Percentiles rank a stretch among this genome's conserved stretches.
phyloP scores from a whole-genome alignment of 192 early-diverging fungal genomes.

The Coemansia sp. region DNA sequence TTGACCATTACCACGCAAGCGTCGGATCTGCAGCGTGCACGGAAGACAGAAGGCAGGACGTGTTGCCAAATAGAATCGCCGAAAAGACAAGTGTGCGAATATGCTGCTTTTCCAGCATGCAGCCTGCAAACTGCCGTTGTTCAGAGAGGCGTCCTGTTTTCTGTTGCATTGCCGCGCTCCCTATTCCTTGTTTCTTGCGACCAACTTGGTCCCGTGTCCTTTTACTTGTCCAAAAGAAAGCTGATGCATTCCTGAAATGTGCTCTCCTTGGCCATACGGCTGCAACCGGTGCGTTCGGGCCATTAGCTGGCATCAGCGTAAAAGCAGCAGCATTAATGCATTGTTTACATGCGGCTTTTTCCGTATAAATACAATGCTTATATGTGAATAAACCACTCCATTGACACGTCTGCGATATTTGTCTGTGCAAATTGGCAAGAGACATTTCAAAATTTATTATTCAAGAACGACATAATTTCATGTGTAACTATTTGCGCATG shows the following conservation, averaged over 20 bases:
- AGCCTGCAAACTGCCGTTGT: conserved; percentile 5
- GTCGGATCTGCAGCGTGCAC: not conserved
- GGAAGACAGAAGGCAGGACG: not conserved
- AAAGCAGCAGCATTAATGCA: conserved; percentile 3
- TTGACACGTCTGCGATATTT: not conserved
- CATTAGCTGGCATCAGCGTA: not conserved
- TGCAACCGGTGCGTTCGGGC: not conserved
- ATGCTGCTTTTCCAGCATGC: conserved; percentile 8
- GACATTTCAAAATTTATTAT: not conserved
- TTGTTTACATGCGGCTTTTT: not conserved
- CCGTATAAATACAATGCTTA: not conserved
- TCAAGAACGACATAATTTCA: not conserved
- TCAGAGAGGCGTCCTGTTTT: conserved; percentile 2
- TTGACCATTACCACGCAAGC: conserved; percentile 4
- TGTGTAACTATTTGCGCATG: conserved; percentile 1
- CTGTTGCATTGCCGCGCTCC: not conserved
- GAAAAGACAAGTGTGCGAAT: conserved; percentile 20
- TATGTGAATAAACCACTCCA: not conserved
- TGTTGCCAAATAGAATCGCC: conserved; percentile 12
- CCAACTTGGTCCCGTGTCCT: not conserved
- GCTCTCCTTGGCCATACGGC: not conserved
- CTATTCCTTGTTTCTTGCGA: not conserved
- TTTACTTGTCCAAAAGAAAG: too few species aligned
- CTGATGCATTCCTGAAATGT: not conserved
- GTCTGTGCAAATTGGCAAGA: conserved; percentile 4